Evolutionary conservation across 176 grass and related monocot species (phyloP).

Genomic region (Oryza glumipatula): DNA sequence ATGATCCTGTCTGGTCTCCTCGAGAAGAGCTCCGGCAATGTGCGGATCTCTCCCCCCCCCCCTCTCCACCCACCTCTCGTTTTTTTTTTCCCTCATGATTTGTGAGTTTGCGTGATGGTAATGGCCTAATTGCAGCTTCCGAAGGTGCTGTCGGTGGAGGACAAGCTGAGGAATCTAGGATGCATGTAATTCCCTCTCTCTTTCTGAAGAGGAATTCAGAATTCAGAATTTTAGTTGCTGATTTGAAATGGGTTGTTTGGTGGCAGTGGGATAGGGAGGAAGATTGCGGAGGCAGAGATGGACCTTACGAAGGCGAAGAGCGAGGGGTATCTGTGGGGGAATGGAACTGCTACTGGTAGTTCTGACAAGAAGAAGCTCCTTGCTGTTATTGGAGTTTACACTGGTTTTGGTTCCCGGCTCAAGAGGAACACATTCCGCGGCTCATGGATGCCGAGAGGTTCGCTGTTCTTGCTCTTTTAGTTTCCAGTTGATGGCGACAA

Average conservation of each 20-base stretch:
- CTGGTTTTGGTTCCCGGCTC: slow-evolving; percentile 91
- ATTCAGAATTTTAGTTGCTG: not conserved
- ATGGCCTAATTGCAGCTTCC: slow-evolving; percentile 57
- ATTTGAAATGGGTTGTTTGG: slow-evolving; percentile 28
- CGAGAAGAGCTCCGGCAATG: slow-evolving; percentile 77
- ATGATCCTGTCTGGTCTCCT: slow-evolving; percentile 78
- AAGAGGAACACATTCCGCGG: slow-evolving; percentile 82
- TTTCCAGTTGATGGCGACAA: not conserved
- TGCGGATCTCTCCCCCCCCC: slow-evolving; percentile 51
- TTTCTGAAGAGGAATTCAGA: not conserved
- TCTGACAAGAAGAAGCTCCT: slow-evolving; percentile 65
- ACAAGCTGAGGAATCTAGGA: slow-evolving; percentile 90
- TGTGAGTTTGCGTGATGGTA: not conserved
- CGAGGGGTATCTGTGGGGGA: slow-evolving; percentile 78
- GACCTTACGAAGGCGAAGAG: slow-evolving; percentile 86
- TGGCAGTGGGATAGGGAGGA: slow-evolving; percentile 76
- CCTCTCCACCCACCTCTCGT: not conserved
- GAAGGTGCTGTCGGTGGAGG: slow-evolving; percentile 79
- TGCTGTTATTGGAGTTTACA: slow-evolving; percentile 92
- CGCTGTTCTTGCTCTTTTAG: slow-evolving; percentile 8
- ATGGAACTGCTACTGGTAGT: slow-evolving; percentile 43
- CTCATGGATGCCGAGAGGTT: slow-evolving; percentile 98
- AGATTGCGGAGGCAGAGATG: slow-evolving; percentile 91
- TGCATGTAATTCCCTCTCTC: slow-evolving; percentile 67
- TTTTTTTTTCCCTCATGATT: slow-evolving; percentile 23